These are phyloP conservation scores for Cantharellus cinnabarinus DNA, from an alignment of 768 basidiomycete genomes.

Conservation along the genomic window DNA sequence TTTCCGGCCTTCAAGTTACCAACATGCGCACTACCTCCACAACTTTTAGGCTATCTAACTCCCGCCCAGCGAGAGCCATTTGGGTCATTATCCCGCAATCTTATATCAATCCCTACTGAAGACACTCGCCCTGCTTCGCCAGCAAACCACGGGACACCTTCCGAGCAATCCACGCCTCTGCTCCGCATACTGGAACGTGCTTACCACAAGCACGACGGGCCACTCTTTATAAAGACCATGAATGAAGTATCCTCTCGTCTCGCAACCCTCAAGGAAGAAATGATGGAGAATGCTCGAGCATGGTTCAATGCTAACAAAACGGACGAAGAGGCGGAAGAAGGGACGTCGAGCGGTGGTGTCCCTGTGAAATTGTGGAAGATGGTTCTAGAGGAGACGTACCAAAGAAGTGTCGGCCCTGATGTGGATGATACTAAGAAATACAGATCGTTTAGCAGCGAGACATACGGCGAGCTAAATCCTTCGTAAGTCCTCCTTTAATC, in stretches of 20 bases:
- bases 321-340: neutral
- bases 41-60: conserved; percentile 38
- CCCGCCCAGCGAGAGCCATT: conserved; percentile 43
- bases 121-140: conserved; percentile 19
- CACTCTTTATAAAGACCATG: conserved; percentile 45
- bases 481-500: conserved; percentile 19
- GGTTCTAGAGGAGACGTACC: conserved; percentile 80
- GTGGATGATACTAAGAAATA: conserved; percentile 65
- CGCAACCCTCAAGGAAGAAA: conserved; percentile 21
- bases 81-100: conserved; percentile 32
- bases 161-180: conserved; percentile 17
- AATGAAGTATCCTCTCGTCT: conserved; percentile 40
- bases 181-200: conserved; percentile 51
- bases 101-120: conserved; percentile 9
- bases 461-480: conserved; percentile 81
- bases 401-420: conserved; percentile 79
- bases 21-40: neutral
- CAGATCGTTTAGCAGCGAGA: conserved; percentile 55
- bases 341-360: conserved; percentile 21
- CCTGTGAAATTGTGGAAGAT: conserved; percentile 49
- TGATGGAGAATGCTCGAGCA: neutral
- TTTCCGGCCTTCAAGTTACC: neutral
- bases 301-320: neutral
- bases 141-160: conserved; percentile 10
- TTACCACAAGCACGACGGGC: conserved; percentile 47